phyloP scores from a whole-genome alignment of 2,329 filamentous ascomycete species.

The Scedosporium boydii region DNA sequence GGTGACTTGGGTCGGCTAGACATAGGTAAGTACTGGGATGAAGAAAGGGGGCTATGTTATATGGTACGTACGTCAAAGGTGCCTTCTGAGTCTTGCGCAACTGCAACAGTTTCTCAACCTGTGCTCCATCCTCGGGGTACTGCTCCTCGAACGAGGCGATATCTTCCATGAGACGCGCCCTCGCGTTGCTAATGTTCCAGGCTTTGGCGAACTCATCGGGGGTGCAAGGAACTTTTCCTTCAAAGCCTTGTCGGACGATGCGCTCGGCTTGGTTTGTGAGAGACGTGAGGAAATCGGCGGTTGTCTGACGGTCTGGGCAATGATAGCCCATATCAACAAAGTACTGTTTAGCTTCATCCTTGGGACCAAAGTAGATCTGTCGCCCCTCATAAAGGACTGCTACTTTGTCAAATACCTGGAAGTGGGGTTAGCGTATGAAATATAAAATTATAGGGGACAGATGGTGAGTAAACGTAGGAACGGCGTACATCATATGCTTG shows the following conservation, averaged over 20 bases:
- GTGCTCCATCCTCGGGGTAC: constrained; percentile 45
- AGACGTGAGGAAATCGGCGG: constrained; percentile 62
- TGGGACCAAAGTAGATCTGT: constrained; percentile 56
- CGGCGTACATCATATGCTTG: constrained; percentile 37
- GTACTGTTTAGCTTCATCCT: constrained; percentile 52
- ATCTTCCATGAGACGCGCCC: constrained; percentile 30
- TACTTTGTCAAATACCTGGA: constrained; percentile 55
- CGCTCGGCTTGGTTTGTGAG: constrained; percentile 54
- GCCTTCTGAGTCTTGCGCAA: constrained; percentile 45
- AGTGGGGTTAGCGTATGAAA: too few species aligned
- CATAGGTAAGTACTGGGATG: constrained; percentile 17
- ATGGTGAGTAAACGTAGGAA: too few species aligned
- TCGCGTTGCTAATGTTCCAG: constrained; percentile 47
- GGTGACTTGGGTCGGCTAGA: constrained; percentile 60
- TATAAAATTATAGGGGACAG: too few species aligned
- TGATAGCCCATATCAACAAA: constrained; percentile 60
- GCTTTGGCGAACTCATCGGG: constrained; percentile 51
- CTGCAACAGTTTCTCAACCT: constrained; percentile 45
- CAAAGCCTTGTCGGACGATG: constrained; percentile 43
- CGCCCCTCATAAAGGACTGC: constrained; percentile 57
- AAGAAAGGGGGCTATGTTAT: background rate
- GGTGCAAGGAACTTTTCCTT: constrained; percentile 46
- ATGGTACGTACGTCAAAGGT: constrained; percentile 50
- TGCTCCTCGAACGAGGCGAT: constrained; percentile 39
- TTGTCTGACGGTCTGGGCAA: constrained; percentile 57